These are phyloP conservation scores for Aspergillus viridinutans DNA, from an alignment of 2,329 filamentous ascomycete species.

Conservation along the genomic window DNA sequence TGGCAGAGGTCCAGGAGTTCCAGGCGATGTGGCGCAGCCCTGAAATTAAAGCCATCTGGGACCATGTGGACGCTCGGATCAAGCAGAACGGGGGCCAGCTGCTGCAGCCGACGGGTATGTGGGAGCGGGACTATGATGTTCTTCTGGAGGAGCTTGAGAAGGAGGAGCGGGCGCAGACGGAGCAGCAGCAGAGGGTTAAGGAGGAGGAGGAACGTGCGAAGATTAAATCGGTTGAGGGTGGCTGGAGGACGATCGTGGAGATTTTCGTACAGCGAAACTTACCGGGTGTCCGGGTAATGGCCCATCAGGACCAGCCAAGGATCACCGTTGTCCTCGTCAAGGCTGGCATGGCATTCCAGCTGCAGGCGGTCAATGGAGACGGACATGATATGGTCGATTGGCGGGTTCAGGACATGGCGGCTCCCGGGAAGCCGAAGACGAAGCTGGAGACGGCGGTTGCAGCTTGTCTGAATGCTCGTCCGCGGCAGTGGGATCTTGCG, in stretches of 20 bases:
- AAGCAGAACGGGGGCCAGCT: conserved; percentile 35
- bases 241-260: conserved; percentile 33
- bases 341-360: conserved; percentile 32
- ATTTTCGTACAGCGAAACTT: conserved; percentile 24
- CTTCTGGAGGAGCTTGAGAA: conserved; percentile 29
- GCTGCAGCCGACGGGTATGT: conserved; percentile 35
- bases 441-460: conserved; percentile 34
- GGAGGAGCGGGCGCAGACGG: conserved; percentile 24
- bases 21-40: conserved; percentile 38
- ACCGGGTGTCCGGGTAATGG: conserved; percentile 28
- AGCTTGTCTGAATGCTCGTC: conserved; percentile 31
- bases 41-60: conserved; percentile 39
- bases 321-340: conserved; percentile 29
- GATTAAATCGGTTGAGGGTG: conserved; percentile 24
- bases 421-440: conserved; percentile 21
- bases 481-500: conserved; percentile 36
- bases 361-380: conserved; percentile 23
- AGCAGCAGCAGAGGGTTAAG: conserved; percentile 20
- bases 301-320: conserved; percentile 19
- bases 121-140: conserved; percentile 39
- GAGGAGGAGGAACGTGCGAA: conserved; percentile 29
- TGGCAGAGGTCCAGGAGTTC: conserved; percentile 36
- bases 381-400: conserved; percentile 25
- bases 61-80: conserved; percentile 32
- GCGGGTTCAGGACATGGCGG: conserved; percentile 28